These are phyloP conservation scores for Epichloe gansuensis DNA, from an alignment of 2,329 filamentous ascomycete species.

Conservation along the genomic window DNA sequence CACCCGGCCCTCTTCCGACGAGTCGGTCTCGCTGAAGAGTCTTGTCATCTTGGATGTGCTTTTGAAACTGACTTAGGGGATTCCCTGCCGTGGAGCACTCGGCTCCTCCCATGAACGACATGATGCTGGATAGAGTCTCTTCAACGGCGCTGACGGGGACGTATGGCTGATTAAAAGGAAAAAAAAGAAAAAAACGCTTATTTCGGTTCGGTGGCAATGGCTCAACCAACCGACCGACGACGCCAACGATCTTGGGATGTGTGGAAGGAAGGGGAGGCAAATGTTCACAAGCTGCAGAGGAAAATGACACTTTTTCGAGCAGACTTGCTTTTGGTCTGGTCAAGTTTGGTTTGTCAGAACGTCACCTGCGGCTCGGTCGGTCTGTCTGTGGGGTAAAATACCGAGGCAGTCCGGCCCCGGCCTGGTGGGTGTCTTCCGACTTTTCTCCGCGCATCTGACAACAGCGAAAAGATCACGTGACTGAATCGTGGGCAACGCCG, in stretches of 20 bases:
- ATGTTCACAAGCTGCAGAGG: background rate
- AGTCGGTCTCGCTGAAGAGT: slow-evolving; percentile 84
- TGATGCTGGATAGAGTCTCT: slow-evolving; percentile 25
- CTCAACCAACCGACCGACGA: background rate
- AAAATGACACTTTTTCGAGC: background rate
- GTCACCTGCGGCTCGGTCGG: slow-evolving; percentile 8
- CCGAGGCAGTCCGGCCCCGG: slow-evolving; percentile 11
- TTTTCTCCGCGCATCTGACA: too few species aligned
- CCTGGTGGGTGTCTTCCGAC: background rate
- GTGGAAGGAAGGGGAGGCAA: background rate
- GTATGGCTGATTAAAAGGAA: background rate
- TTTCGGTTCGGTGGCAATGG: background rate
- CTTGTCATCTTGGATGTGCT: slow-evolving; percentile 93
- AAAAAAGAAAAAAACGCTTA: background rate
- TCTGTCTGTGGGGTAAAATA: slow-evolving; percentile 9
- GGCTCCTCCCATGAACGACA: slow-evolving; percentile 92
- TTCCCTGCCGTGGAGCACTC: slow-evolving; percentile 96
- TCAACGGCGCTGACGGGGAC: background rate
- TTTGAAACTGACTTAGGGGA: slow-evolving; percentile 92
- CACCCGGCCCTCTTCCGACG: slow-evolving; percentile 59
- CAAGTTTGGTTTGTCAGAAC: slow-evolving; percentile 7
- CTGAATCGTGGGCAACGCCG: slow-evolving; percentile 15
- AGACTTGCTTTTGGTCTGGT: background rate
- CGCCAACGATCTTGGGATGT: background rate
- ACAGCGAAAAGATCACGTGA: slow-evolving; percentile 19